Base-by-base conservation (phyloP, 1,139 yeast genomes). In the Pichia sp. region DNA sequence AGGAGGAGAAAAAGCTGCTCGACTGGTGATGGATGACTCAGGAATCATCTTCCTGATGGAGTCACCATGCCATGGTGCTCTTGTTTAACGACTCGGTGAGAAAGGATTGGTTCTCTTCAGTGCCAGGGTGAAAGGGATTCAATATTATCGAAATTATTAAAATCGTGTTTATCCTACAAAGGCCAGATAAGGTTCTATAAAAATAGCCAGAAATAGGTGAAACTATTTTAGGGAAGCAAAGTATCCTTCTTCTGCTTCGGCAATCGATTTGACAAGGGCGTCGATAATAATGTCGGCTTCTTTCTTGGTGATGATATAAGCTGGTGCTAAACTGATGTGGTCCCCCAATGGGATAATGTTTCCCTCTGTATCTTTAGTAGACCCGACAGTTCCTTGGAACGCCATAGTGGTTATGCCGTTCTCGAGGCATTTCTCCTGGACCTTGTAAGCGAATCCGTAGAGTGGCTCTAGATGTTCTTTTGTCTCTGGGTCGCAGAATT, bases 401-500 rank as follows among this genome's bases (percentile, higher is more conserved):
- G 76, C 80, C 78, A 80, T 73, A 17, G 75, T 61, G 24, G 73
- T 72, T 55, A 78, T 69, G 12, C 83, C 84, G 47, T 75, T 74
- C 40, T 71, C 73, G 48, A 70, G 69, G 58, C 76, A 69, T 51
- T 68, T 63, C 9, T 71, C 72, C 48, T 69, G 67, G 49, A 79
- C 68, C 50, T 67, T 67, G 50, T 65, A 65, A 27, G 71, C 69
- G 31, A 71, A 67, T 24, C 69, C 69, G 46, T 68, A 58, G 12
- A 62, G 61, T 27, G 71, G 64, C 17, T 71, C 72, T 58, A 80
- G 79, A 12, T 77, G 73, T 61, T 79, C 79, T 62, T 79, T 80
- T 34, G 85, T 77, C 10, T 55, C 64, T 55, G 74, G 74, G 64
- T 81, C 73, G 63, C 80, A 74, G 59, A 81, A 83, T 66, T 83